Evolutionary conservation across 306 rosid genomes (phyloP), one percentile per base, ranked within the genome.

Genomic region (Vachellia pachyceras): DNA sequence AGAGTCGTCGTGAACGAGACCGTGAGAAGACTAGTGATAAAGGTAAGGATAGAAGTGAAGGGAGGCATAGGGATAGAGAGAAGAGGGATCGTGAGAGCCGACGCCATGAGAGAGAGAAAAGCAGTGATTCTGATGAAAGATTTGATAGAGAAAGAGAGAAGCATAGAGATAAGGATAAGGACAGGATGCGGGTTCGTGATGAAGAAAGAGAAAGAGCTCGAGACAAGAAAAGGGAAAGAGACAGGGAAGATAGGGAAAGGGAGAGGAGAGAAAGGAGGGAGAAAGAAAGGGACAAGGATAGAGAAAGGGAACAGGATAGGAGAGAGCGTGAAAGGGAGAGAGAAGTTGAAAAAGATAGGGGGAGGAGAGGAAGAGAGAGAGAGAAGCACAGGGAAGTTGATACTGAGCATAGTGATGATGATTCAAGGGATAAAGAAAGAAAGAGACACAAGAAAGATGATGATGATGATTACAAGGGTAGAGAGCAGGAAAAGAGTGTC

Each of bases 401-500:
- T 57, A 77, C 91, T 79, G 95, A 91, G 41, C 76, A 78, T 65
- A 85, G 91, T 45, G 91, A 83, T 70, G 93, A 91, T 72, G 94
- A 90, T 46, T 57, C 75, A 2, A 87, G 73, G 86, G 97, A 87
- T 83, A 90, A 75, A 57, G 90, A 82, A 75, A 78, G 86, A 85
- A 92, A 94, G 82, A 87, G 94, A 15, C 89, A 84, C 1, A 90
- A 81, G 90, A 92, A 85, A 77, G 97, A 89, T 1, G 92, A 91
- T 25, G 92, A 91, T 25, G 91, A 75, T 18, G 90, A 85, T 77
- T 66, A 76, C 84, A 90, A 85, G 90, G 86, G 84, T 47, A 82
- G 84, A 41, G 91, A 85, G 57, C 86, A 78, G 47, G 97, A 90
- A 72, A 86, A 82, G 79, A 84, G 87, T 55, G 79, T 72, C 35